These are phyloP conservation scores for Chlorella sp. DNA, from an alignment of 139 green algal species.

Conservation along the genomic window DNA sequence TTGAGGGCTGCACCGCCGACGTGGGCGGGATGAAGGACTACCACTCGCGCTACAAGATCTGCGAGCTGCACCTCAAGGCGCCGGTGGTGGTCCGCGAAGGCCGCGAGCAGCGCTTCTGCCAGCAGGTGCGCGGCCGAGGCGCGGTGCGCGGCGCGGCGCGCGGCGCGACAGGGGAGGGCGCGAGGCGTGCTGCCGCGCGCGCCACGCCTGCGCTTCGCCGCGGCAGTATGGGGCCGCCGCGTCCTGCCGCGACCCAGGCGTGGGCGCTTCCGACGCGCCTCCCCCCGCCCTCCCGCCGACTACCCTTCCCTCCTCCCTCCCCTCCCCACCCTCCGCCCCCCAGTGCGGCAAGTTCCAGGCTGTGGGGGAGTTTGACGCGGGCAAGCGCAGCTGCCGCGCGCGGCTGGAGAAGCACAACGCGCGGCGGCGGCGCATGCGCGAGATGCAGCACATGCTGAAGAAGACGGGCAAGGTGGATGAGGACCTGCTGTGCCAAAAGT, in stretches of 20 bases:
- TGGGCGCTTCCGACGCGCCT: no score
- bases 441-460: conserved; percentile 42
- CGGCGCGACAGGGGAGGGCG: no score
- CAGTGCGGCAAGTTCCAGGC: conserved; percentile 42
- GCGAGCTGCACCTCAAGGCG: conserved; percentile 69
- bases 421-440: conserved; percentile 44
- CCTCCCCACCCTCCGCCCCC: neutral
- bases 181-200: no score
- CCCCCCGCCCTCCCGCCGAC: no score
- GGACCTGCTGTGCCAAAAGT: conserved; percentile 31
- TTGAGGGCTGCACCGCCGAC: conserved; percentile 69
- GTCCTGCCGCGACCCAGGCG: no score
- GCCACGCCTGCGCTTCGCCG: no score
- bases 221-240: no score
- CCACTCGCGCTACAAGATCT: conserved; percentile 84
- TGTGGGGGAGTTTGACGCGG: conserved; percentile 43
- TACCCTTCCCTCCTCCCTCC: neutral
- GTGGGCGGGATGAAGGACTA: conserved; percentile 70
- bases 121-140: conserved; percentile 29
- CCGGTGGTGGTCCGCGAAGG: conserved; percentile 22
- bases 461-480: conserved; percentile 32
- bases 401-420: conserved; percentile 72
- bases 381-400: conserved; percentile 44
- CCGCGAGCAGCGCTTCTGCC: conserved; percentile 35
- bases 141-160: no score